Percentiles rank a stretch among this genome's conserved stretches.
Evolutionary conservation across 805 yeast species (phyloP).

Genomic region (Saccharomycopsis babjevae): DNA sequence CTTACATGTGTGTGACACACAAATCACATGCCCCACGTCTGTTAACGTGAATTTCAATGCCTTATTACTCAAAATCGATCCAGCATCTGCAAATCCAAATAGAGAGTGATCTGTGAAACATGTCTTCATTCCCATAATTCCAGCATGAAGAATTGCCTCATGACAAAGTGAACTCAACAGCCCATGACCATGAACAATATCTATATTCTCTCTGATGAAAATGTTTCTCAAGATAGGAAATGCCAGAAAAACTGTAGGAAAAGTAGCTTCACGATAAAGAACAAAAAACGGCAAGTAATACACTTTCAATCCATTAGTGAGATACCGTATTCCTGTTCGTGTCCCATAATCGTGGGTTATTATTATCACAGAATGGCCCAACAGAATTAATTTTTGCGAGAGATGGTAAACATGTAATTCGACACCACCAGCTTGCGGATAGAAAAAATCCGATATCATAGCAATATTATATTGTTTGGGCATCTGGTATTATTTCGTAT

Average conservation of each 20-base stretch:
- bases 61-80: slow-evolving; percentile 79
- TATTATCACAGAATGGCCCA: slow-evolving; percentile 79
- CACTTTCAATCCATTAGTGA: slow-evolving; percentile 87
- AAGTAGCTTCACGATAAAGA: slow-evolving; percentile 72
- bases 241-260: slow-evolving; percentile 82
- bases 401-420: slow-evolving; percentile 91
- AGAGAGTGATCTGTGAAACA: slow-evolving; percentile 94
- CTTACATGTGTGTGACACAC: slow-evolving; percentile 93
- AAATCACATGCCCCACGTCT: slow-evolving; percentile 87
- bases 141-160: slow-evolving; percentile 85
- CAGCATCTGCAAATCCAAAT: slow-evolving; percentile 85
- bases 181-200: slow-evolving; percentile 93
- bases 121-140: slow-evolving; percentile 85
- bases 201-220: slow-evolving; percentile 72
- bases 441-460: slow-evolving; percentile 95
- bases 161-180: slow-evolving; percentile 78
- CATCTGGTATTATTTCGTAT: slow-evolving; percentile 12
- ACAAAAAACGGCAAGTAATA: slow-evolving; percentile 80
- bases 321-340: slow-evolving; percentile 68
- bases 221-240: slow-evolving; percentile 83
- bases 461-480: slow-evolving; percentile 24
- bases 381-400: slow-evolving; percentile 66
- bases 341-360: slow-evolving; percentile 84
- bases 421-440: slow-evolving; percentile 97
- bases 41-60: slow-evolving; percentile 70